Conservation (phyloP, 176 grass and related monocot species). For the Lolium multiflorum region DNA sequence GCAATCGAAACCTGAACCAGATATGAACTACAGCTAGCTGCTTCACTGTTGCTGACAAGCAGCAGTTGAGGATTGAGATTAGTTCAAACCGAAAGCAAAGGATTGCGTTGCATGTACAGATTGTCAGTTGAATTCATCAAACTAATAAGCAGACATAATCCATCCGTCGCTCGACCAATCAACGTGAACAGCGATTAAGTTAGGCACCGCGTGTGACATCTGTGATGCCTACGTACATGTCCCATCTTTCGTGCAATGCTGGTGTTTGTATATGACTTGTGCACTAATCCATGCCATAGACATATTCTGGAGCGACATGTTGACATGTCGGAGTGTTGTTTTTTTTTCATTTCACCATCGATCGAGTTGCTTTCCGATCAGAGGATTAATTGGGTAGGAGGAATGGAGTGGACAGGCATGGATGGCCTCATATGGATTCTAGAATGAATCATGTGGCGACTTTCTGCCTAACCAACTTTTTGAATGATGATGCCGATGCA, state of each 20-base stretch:
- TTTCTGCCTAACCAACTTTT: background rate
- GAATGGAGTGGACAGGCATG: background rate
- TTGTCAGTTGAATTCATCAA: background rate
- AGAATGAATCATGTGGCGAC: no score
- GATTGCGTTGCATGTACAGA: background rate
- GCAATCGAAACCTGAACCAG: background rate
- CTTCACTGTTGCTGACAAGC: background rate
- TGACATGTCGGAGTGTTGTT: background rate
- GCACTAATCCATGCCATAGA: constrained; percentile 2
- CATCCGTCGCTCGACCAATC: background rate
- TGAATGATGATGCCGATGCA: background rate
- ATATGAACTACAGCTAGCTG: background rate
- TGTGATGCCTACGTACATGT: background rate
- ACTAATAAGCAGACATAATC: background rate
- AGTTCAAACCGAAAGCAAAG: background rate
- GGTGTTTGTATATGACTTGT: constrained; percentile 13
- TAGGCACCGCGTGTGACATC: constrained; percentile 17
- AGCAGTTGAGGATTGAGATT: background rate
- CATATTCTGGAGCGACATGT: background rate
- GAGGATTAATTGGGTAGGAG: background rate
- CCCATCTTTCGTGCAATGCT: background rate
- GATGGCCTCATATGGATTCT: background rate
- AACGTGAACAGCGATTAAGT: background rate
- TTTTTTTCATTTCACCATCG: background rate
- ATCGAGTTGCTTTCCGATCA: background rate